phyloP scores from a whole-genome alignment of 306 rosid species.

The Medicago truncatula region MtrunA17r5.0-ANR NC_053044.1:29883001-29883500 shows the following conservation, averaged over 20 bases:
- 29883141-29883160: neutral
- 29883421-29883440: conserved; percentile 26
- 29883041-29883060: conserved; percentile 7
- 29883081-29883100: conserved; percentile 46
- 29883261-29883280: conserved; percentile 45
- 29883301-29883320: neutral
- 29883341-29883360: neutral
- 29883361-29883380: neutral
- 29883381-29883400: neutral
- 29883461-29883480: neutral
- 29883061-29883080: conserved; percentile 42
- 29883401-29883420: conserved; percentile 12
- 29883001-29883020: conserved; percentile 15
- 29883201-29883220: conserved; percentile 50
- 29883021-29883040: conserved; percentile 1
- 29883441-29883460: conserved; percentile 3
- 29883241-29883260: conserved; percentile 43
- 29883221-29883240: conserved; percentile 44
- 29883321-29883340: conserved; percentile 20
- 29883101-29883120: conserved; percentile 59
- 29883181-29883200: conserved; percentile 62
- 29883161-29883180: conserved; percentile 30
- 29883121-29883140: conserved; percentile 42
- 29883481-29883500: neutral
- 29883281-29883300: neutral